Evolutionary conservation across 2,329 filamentous ascomycete species (phyloP).

Genomic region (Arthrobotrys megalospora): DNA sequence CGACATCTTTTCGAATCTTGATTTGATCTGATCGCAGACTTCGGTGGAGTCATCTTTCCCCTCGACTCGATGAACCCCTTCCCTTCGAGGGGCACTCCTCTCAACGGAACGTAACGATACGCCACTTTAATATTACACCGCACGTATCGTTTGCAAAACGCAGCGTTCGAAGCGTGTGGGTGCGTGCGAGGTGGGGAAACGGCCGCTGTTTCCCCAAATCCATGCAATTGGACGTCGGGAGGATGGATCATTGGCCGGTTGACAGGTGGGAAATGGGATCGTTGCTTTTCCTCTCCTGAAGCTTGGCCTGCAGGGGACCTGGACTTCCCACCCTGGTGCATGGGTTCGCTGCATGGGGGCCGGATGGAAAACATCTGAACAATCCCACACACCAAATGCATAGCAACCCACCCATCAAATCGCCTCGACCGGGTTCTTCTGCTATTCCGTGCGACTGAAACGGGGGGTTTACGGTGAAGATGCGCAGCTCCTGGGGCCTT

Average conservation of each 20-base stretch:
- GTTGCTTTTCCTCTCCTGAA: slow-evolving; percentile 59
- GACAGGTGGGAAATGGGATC: slow-evolving; percentile 60
- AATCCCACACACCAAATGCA: slow-evolving; percentile 19
- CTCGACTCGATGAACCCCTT: slow-evolving; percentile 24
- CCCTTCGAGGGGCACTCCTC: slow-evolving; percentile 21
- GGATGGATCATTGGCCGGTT: slow-evolving; percentile 58
- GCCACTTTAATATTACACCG: slow-evolving; percentile 55
- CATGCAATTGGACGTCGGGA: slow-evolving; percentile 56
- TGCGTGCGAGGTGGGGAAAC: slow-evolving; percentile 50
- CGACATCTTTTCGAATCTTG: background rate
- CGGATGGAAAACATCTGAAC: slow-evolving; percentile 27
- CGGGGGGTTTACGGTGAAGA: slow-evolving; percentile 35
- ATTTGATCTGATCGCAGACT: slow-evolving; percentile 14
- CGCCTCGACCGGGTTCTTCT: slow-evolving; percentile 46
- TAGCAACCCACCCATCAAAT: slow-evolving; percentile 20
- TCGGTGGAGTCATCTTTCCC: background rate
- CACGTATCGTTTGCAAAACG: slow-evolving; percentile 54
- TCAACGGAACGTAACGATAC: slow-evolving; percentile 47
- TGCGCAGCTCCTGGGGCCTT: slow-evolving; percentile 24
- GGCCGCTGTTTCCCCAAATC: slow-evolving; percentile 44
- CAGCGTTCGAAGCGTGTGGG: slow-evolving; percentile 5
- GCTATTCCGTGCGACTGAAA: slow-evolving; percentile 61
- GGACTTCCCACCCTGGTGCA: slow-evolving; percentile 46
- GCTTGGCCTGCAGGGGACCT: slow-evolving; percentile 55
- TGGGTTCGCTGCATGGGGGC: slow-evolving; percentile 33